Evolutionary conservation across 2,329 filamentous ascomycete genomes (phyloP), one percentile per base, ranked within the genome.

Genomic region (Aureobasidium sp.): DNA sequence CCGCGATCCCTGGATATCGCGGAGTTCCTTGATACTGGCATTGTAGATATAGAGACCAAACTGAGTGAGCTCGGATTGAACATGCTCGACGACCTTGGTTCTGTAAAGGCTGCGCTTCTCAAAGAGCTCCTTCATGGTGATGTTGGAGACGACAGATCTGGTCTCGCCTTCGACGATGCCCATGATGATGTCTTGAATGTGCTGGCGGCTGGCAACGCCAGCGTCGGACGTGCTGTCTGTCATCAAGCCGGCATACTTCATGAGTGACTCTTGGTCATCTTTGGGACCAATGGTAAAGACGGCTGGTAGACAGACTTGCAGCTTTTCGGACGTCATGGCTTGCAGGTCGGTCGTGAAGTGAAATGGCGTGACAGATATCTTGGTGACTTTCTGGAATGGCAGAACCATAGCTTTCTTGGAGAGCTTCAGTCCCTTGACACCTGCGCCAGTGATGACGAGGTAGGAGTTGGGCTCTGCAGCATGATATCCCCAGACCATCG

Each of bases 41-140:
- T 87, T 86, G 75, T 87, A 86, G 66, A 80, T 80, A 63, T 65
- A 65, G 11, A 94, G 80, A 63, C 90, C 90, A 69, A 95, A 93
- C 68, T 92, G 87, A 66, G 87, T 82, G 1, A 96, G 81, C 73
- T 95, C 91, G 63, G 83, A 83, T 71, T 92, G 88, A 62, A 93
- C 90, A 72, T 90, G 75, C 58, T 76, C 70, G 59, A 79, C 77
- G 67, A 84, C 80, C 67, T 88, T 86, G 67, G 82, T 83, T 78
- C 93, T 90, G 79, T 91, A 91, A 47, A 88, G 79, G 67, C 89
- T 86, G 37, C 89, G 80, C 74, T 90, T 87, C 64, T 86, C 87
- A 74, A 92, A 92, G 63, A 95, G 89, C 74, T 94, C 90, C 72
- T 93, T 90, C 88, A 94, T 93, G n/a, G 89, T 92, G 89, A 95